Base-by-base conservation (phyloP, 176 grass and related monocot species). In the Eragrostis nindensis region DNA sequence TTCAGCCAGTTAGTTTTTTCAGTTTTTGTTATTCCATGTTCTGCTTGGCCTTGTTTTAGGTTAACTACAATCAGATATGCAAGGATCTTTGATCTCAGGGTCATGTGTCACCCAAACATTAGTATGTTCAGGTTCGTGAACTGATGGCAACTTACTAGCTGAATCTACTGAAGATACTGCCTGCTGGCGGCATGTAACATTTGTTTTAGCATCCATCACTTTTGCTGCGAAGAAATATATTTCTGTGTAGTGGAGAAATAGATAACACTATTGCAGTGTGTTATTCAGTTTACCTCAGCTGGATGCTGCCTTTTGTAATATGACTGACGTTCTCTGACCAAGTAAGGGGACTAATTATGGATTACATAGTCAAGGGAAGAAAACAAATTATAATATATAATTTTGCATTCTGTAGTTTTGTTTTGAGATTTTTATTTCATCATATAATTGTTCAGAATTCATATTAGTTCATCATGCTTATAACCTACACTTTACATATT, bases 221-320 rank as follows among this genome's bases (percentile, higher is more conserved):
- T 62, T 73, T 53, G 26, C 16, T 19, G 17, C 4, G 18, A 38
- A 17, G 5, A 73, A 53, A 18, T 1, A 73, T 13, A 21, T 53
- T 53, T 55, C 55, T 2, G 4, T 39, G 29, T 11, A n/a, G 10
- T 22, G 18, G 7, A 44, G 19, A 38, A 39, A 70, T 70, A 19
- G 24, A 61, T n/a, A 67, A 70, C 8, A 24, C 68, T 30, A 71
- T 71, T 16, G 5, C 49, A 13, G 22, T 52, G 39, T 5, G 11
- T 71, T 75, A 29, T 41, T 27, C 14, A 17, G 50, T 77, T 71
- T 77, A 14, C 41, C 29, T 43, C 26, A 36, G 55, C 18, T 85
- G 36, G 26, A n/a, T 73, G 22, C 22, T 86, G 22, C 36, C 36
- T 82, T 44, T 53, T 45, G 32, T 22, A 66, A 68, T 36, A 36